Conservation (phyloP, 1,284 basidiomycete species). For the Sanghuangporus weigelae region DNA sequence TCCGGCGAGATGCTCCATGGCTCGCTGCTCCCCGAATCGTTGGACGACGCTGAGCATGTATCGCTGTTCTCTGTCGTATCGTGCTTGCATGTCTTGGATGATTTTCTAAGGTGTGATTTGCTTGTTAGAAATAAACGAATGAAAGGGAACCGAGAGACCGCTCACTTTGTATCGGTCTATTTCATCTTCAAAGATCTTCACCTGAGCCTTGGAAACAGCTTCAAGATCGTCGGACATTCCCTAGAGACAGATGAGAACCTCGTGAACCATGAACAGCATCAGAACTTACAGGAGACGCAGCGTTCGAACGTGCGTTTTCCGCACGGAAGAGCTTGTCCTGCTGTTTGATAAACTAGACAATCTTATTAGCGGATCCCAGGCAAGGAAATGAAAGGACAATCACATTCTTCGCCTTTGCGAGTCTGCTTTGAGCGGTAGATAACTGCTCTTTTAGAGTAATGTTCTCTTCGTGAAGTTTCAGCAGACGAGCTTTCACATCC, state of each 20-base stretch:
- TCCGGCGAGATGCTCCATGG: conserved; percentile 44
- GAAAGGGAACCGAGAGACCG: not conserved
- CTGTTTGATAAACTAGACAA: conserved; percentile 81
- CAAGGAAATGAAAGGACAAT: conserved; percentile 19
- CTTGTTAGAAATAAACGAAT: not conserved
- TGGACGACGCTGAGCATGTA: conserved; percentile 77
- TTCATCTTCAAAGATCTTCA: conserved; percentile 69
- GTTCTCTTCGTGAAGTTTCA: conserved; percentile 75
- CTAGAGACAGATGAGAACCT: conserved; percentile 16
- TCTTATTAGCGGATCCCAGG: not conserved
- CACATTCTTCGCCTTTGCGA: conserved; percentile 77
- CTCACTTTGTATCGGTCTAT: conserved; percentile 55
- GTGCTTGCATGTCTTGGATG: conserved; percentile 48
- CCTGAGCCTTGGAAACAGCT: conserved; percentile 61
- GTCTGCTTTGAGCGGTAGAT: conserved; percentile 72
- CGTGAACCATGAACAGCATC: not conserved
- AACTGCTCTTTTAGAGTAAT: conserved; percentile 64
- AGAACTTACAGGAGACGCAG: conserved; percentile 19
- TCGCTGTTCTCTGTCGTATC: conserved; percentile 73
- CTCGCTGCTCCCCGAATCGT: conserved; percentile 56
- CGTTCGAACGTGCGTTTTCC: conserved; percentile 37
- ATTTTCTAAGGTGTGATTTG: conserved; percentile 38
- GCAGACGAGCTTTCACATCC: conserved; percentile 72
- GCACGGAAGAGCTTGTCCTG: conserved; percentile 88
- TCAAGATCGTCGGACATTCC: conserved; percentile 68